Conservation (phyloP, 768 basidiomycete species). For the Psilocybe azurescens region DNA sequence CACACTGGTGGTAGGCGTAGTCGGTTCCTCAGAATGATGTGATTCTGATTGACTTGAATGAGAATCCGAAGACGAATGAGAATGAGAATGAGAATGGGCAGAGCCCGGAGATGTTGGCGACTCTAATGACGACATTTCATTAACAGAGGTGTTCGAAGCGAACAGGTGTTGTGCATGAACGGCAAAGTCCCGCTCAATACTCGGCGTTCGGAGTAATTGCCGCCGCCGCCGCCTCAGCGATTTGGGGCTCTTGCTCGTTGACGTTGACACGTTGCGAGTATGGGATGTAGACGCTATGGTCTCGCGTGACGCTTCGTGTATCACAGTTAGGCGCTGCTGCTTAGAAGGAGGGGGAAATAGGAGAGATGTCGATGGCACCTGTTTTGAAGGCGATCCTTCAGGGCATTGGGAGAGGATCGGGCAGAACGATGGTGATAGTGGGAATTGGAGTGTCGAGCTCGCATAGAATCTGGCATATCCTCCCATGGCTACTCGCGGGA, state of each 20-base stretch:
- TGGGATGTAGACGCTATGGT: slow-evolving; percentile 19
- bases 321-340: slow-evolving; percentile 24
- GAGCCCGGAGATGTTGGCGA: background rate
- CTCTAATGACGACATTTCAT: slow-evolving; percentile 15
- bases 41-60: slow-evolving; percentile 21
- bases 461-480: slow-evolving; percentile 49
- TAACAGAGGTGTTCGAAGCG: slow-evolving; percentile 18
- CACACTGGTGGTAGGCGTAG: slow-evolving; percentile 28
- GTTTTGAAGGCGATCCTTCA: slow-evolving; percentile 23
- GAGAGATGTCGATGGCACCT: slow-evolving; percentile 21
- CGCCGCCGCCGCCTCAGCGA: slow-evolving; percentile 36
- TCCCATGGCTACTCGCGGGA: slow-evolving; percentile 43
- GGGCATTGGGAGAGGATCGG: slow-evolving; percentile 25
- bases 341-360: slow-evolving; percentile 22
- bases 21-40: slow-evolving; percentile 20
- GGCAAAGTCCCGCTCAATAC: slow-evolving; percentile 41
- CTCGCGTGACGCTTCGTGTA: slow-evolving; percentile 32
- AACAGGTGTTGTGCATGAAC: slow-evolving; percentile 22
- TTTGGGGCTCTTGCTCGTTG: slow-evolving; percentile 2
- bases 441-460: slow-evolving; percentile 14
- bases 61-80: slow-evolving; percentile 21
- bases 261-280: slow-evolving; percentile 18
- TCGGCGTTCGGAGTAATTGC: slow-evolving; percentile 40
- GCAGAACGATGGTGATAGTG: slow-evolving; percentile 21
- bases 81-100: slow-evolving; percentile 17